Conservation (phyloP, 2,329 filamentous ascomycete species). For the Pyrenophora tritici-repentis region DNA sequence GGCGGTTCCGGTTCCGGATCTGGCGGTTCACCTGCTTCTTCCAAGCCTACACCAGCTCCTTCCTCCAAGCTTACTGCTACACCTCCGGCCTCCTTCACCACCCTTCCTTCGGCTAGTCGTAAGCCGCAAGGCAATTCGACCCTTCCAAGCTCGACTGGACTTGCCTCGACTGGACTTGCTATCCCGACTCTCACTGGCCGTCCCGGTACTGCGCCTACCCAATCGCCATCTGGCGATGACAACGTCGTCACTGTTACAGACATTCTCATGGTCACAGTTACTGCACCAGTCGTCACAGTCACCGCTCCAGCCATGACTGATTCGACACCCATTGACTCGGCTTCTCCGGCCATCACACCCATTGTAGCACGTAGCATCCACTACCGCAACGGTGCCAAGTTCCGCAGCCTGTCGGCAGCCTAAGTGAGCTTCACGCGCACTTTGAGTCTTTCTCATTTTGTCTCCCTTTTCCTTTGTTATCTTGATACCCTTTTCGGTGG, state of each 20-base stretch:
- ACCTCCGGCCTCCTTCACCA: neutral
- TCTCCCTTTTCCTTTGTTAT: neutral
- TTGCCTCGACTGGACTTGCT: constrained; percentile 10
- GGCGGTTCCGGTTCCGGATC: constrained; percentile 1
- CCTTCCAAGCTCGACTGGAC: constrained; percentile 5
- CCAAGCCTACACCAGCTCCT: neutral
- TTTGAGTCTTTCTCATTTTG: neutral
- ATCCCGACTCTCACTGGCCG: constrained; percentile 25
- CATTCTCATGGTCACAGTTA: constrained; percentile 36
- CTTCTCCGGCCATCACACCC: neutral
- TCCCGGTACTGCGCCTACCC: constrained; percentile 18
- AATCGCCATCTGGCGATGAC: constrained; percentile 6
- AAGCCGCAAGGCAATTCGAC: neutral
- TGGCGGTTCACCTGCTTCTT: neutral
- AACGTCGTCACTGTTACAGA: constrained; percentile 32
- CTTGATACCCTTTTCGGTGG: constrained; percentile 7
- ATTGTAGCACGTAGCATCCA: constrained; percentile 9
- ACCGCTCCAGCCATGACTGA: neutral
- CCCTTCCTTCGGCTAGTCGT: neutral
- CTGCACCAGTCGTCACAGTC: constrained; percentile 15
- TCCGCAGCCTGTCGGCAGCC: constrained; percentile 21
- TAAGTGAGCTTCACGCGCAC: neutral
- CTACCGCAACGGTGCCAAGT: constrained; percentile 31
- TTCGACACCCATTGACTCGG: too few relatives aligned
- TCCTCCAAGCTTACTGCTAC: neutral